Conservation (phyloP, 139 green algal genomes). For the Edaphochlamys debaryana region DNA sequence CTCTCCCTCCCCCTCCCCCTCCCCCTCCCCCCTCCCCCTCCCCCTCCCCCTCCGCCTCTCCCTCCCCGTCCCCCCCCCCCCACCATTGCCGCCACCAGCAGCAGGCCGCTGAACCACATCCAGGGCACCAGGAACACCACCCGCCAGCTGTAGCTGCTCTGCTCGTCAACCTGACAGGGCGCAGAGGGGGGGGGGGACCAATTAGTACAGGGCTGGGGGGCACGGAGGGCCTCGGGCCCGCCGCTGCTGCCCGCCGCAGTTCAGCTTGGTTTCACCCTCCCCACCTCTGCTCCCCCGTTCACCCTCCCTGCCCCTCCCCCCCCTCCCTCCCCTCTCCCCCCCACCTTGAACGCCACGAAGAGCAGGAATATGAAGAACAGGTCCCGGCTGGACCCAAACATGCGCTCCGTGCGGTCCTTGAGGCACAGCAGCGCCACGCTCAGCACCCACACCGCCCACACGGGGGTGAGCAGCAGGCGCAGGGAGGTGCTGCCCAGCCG, state of each 20-base stretch:
- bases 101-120: conserved; percentile 67
- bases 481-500: neutral
- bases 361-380: conserved; percentile 66
- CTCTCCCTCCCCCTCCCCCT: neutral
- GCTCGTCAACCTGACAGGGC: conserved; percentile 55
- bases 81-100: conserved; percentile 56
- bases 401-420: conserved; percentile 56
- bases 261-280: no score
- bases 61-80: no score
- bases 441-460: conserved; percentile 51
- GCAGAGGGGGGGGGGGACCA: neutral
- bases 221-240: no score
- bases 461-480: conserved; percentile 33
- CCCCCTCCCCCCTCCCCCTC: neutral
- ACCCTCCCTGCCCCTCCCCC: no score
- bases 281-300: no score
- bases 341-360: conserved; percentile 55
- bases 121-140: conserved; percentile 74
- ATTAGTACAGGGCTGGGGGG: no score
- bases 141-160: conserved; percentile 59
- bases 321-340: neutral
- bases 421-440: conserved; percentile 41
- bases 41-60: conserved; percentile 20
- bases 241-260: no score
- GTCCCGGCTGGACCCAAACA: conserved; percentile 59